A percentile compares a stretch with the other conserved stretches of the same genome.
These are phyloP conservation scores for Lenwebbia sp. DNA, from an alignment of 345 rosid genomes.

Conservation along the genomic window DNA sequence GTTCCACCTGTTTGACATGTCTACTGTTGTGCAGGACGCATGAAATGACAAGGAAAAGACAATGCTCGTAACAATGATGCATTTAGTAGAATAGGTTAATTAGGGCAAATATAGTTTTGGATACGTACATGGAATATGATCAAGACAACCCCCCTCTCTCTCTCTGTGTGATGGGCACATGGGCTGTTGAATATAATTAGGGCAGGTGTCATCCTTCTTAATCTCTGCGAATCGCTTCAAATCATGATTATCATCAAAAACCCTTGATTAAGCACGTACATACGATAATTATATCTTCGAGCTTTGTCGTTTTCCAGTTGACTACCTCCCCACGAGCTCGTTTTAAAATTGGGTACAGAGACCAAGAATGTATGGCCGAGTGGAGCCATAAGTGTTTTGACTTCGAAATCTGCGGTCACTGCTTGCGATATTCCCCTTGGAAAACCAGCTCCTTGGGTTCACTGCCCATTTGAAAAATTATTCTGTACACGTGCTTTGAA, in stretches of 20 bases:
- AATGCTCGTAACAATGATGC: neutral
- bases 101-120: neutral
- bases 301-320: neutral
- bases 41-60: neutral
- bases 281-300: neutral
- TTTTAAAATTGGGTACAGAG: neutral
- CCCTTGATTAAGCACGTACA: neutral
- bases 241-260: neutral
- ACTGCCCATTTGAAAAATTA: neutral
- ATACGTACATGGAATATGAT: neutral
- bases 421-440: neutral
- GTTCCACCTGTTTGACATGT: too few relatives aligned
- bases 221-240: neutral
- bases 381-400: neutral
- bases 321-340: neutral
- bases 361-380: neutral
- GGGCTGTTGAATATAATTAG: neutral
- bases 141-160: neutral
- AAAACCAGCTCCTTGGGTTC: neutral
- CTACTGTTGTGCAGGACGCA: too few relatives aligned
- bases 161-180: neutral
- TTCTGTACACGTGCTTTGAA: neutral
- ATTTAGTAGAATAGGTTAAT: neutral
- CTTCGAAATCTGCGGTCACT: neutral
- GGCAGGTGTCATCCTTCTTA: neutral